Evolutionary conservation across 805 yeast genomes (phyloP).

Genomic region (Hanseniaspora clermontiae): DNA sequence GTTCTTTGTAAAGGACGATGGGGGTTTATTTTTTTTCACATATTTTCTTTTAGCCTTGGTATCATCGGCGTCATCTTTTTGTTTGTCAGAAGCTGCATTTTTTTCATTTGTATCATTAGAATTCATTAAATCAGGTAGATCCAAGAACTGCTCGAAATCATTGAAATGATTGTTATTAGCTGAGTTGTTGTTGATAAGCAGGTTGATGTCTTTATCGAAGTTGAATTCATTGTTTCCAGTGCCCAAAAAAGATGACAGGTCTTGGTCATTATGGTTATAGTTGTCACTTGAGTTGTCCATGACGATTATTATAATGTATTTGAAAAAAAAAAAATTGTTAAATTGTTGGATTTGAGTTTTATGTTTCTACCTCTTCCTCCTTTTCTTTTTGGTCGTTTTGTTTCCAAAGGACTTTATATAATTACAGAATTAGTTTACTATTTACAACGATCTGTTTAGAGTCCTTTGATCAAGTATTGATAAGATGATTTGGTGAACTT

Average conservation of each 20-base stretch:
- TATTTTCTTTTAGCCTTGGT: background rate
- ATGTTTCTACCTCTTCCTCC: background rate
- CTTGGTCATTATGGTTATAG: background rate
- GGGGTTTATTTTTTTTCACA: background rate
- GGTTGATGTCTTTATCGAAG: slow-evolving; percentile 1
- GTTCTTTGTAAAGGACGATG: background rate
- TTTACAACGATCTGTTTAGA: too few species aligned
- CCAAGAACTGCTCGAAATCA: slow-evolving; percentile 2
- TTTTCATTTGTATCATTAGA: background rate
- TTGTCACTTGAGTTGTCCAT: background rate
- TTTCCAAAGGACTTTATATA: too few species aligned
- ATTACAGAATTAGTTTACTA: too few species aligned
- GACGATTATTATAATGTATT: background rate
- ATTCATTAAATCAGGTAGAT: background rate
- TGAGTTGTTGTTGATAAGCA: background rate
- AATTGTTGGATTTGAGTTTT: background rate
- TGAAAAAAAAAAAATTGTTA: too few species aligned
- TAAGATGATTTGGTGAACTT: too few species aligned
- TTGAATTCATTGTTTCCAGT: background rate
- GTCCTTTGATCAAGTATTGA: too few species aligned
- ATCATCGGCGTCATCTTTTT: background rate
- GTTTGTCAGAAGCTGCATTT: background rate
- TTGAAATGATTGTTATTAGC: background rate
- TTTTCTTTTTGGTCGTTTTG: background rate
- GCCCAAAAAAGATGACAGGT: background rate